Evolutionary conservation across 106 monocot genomes (phyloP).

Genomic region (Dendrobium nobile): DNA sequence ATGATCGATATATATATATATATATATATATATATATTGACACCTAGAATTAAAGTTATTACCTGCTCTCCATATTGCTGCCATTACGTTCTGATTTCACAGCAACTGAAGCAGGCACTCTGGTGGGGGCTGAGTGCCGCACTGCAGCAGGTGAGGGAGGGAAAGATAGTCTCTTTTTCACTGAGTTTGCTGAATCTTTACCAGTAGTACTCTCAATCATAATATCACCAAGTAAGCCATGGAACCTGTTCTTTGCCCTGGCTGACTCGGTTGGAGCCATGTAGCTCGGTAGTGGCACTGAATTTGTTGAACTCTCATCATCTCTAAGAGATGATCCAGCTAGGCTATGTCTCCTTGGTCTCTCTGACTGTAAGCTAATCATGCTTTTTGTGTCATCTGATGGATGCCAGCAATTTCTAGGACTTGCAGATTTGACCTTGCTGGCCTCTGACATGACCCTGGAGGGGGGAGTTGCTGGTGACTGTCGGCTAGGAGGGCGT

Average conservation of each 20-base stretch:
- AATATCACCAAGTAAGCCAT: slow-evolving; percentile 24
- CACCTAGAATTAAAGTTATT: not conserved
- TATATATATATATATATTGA: not conserved
- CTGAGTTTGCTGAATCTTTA: slow-evolving; percentile 26
- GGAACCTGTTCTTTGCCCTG: slow-evolving; percentile 54
- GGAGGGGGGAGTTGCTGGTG: slow-evolving; percentile 32
- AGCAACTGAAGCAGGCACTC: slow-evolving; percentile 30
- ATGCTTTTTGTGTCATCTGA: slow-evolving; percentile 56
- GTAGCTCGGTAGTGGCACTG: slow-evolving; percentile 72
- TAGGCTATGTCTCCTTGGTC: slow-evolving; percentile 59
- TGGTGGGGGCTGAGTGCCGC: slow-evolving; percentile 81
- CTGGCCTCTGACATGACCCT: slow-evolving; percentile 21
- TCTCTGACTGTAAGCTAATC: slow-evolving; percentile 56
- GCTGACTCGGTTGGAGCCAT: slow-evolving; percentile 89
- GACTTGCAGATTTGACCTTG: slow-evolving; percentile 38
- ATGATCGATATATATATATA: not conserved
- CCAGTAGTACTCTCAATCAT: slow-evolving; percentile 22
- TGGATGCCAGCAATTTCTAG: slow-evolving; percentile 15
- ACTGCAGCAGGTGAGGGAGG: slow-evolving; percentile 24
- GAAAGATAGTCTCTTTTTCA: slow-evolving; percentile 78
- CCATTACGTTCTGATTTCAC: not conserved
- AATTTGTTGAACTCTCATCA: slow-evolving; percentile 75
- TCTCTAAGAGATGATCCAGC: slow-evolving; percentile 56
- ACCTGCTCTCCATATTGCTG: not conserved
- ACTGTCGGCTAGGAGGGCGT: slow-evolving; percentile 24